Evolutionary conservation across 1,139 yeast genomes (phyloP).

Genomic region (Kodamaea ohmeri): DNA sequence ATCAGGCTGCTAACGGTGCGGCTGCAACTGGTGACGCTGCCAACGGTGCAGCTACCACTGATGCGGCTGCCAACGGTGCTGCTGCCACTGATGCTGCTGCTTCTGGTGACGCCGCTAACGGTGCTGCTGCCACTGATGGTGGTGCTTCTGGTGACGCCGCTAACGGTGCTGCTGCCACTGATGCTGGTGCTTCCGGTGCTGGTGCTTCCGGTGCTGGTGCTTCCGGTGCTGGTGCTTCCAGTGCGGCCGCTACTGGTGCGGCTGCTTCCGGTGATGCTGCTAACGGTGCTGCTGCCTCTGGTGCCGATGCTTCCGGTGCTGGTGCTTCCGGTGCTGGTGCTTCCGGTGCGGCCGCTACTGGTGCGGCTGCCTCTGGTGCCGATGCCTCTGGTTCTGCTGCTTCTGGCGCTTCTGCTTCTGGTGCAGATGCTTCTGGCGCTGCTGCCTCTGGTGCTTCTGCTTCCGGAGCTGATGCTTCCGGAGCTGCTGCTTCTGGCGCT

Average conservation of each 20-base stretch:
- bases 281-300: constrained; percentile 6
- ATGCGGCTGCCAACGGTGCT: background rate
- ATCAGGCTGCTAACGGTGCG: constrained; percentile 4
- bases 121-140: constrained; percentile 1
- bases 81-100: too few species aligned
- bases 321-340: constrained; percentile 4
- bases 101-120: constrained; percentile 5
- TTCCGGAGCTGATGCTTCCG: constrained; percentile 7
- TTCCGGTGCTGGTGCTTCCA: constrained; percentile 3
- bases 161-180: constrained; percentile 2
- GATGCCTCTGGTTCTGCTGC: constrained; percentile 5
- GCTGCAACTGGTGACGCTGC: constrained; percentile 3
- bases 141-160: constrained; percentile 3
- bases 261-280: constrained; percentile 6
- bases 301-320: constrained; percentile 7
- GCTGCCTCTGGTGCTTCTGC: constrained; percentile 4
- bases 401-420: constrained; percentile 5
- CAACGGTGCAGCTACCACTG: constrained; percentile 6
- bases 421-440: constrained; percentile 4
- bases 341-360: constrained; percentile 6
- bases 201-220: constrained; percentile 2
- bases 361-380: constrained; percentile 4
- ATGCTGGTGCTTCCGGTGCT: background rate
- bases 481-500: constrained; percentile 3
- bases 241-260: constrained; percentile 6